These are phyloP conservation scores for Colletotrichum acutatum DNA, from an alignment of 2,329 filamentous ascomycete genomes.

Conservation along the genomic window DNA sequence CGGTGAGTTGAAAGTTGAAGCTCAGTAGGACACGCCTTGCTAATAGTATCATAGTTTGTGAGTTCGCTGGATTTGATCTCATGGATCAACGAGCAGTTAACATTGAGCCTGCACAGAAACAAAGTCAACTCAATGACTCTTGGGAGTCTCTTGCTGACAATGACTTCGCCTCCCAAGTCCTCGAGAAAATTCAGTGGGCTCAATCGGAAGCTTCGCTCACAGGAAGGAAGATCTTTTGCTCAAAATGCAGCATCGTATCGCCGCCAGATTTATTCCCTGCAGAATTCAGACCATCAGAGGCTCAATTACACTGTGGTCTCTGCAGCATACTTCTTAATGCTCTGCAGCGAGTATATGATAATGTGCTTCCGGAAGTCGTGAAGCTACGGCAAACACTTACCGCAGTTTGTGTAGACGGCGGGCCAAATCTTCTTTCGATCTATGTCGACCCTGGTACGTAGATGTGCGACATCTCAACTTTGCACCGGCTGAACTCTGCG, in stretches of 20 bases:
- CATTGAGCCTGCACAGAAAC: background rate
- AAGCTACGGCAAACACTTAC: background rate
- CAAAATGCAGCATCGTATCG: background rate
- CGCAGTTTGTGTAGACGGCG: background rate
- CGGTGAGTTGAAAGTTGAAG: background rate
- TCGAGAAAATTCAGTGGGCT: background rate
- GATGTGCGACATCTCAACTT: no score
- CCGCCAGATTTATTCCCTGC: background rate
- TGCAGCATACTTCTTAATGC: slow-evolving; percentile 1
- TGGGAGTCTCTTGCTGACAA: slow-evolving; percentile 8
- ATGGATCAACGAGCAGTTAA: no score
- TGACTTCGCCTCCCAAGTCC: background rate
- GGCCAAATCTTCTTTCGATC: slow-evolving; percentile 15
- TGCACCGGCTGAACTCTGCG: background rate
- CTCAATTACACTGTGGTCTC: background rate
- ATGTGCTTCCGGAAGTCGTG: background rate
- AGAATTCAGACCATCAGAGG: background rate
- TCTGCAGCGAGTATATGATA: background rate
- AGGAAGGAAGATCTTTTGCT: background rate
- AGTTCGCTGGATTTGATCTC: no score
- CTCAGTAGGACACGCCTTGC: background rate
- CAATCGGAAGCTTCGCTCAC: background rate
- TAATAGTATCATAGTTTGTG: background rate
- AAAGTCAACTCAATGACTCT: slow-evolving; percentile 6
- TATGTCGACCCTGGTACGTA: slow-evolving; percentile 13